These are phyloP conservation scores for Canna indica DNA, from an alignment of 176 grass and related monocot genomes.

Conservation along the genomic window DNA sequence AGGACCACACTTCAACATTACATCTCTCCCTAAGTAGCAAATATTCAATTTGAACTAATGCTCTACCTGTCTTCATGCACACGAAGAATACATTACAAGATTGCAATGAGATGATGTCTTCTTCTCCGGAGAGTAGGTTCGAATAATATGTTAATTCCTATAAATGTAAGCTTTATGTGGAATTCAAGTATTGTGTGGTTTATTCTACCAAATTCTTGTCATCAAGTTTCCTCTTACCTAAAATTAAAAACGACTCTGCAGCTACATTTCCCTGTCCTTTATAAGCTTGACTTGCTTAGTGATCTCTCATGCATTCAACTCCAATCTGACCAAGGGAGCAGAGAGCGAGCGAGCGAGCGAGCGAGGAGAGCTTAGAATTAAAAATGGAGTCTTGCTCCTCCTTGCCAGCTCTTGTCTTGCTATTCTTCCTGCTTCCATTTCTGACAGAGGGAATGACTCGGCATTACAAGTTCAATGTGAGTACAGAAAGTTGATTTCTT, in stretches of 20 bases:
- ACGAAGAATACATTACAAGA: too few species aligned
- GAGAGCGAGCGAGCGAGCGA: too few species aligned
- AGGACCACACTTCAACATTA: too few species aligned
- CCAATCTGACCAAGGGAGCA: too few species aligned
- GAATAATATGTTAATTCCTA: too few species aligned
- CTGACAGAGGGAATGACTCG: not conserved
- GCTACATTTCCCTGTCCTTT: not conserved
- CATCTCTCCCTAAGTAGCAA: too few species aligned
- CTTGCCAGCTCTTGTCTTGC: not conserved
- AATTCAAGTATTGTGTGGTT: not conserved
- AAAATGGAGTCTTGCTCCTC: not conserved
- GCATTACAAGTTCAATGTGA: slow-evolving; percentile 2
- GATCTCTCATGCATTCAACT: too few species aligned
- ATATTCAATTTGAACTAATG: too few species aligned
- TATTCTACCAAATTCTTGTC: not conserved
- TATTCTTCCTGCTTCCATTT: not conserved
- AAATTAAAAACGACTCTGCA: not conserved
- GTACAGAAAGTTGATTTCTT: not conserved
- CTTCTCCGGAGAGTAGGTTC: too few species aligned
- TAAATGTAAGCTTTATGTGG: not conserved
- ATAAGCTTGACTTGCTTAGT: not conserved
- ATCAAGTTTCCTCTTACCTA: not conserved
- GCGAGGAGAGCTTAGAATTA: too few species aligned
- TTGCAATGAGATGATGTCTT: too few species aligned
- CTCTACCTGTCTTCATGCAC: too few species aligned